These are phyloP conservation scores for Wickerhamomyces hampshirensis DNA, from an alignment of 805 yeast genomes.

Conservation along the genomic window DNA sequence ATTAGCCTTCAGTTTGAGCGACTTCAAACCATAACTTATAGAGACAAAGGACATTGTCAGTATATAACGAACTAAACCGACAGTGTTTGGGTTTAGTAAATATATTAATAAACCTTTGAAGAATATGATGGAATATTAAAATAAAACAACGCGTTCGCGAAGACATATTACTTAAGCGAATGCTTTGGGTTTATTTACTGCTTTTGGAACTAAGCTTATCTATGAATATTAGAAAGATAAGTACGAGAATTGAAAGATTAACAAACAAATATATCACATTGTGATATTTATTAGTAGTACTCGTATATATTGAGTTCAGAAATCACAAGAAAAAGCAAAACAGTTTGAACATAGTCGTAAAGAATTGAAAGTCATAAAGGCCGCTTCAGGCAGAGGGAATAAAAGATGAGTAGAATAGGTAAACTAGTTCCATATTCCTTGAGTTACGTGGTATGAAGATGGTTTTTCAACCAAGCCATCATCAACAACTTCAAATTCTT, in stretches of 20 bases:
- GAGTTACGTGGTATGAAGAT: constrained; percentile 8
- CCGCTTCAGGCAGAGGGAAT: background rate
- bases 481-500: constrained; percentile 28
- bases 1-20: constrained; percentile 29
- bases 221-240: no score
- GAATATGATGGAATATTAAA: no score
- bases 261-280: background rate
- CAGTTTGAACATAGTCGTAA: no score
- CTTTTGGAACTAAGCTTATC: no score
- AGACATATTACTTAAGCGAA: no score
- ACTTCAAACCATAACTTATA: constrained; percentile 30
- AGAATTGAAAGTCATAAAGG: no score
- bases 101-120: no score
- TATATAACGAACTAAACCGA: background rate
- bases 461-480: constrained; percentile 19
- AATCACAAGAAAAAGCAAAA: no score
- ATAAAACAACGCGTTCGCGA: no score
- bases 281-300: background rate
- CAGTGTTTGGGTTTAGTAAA: no score
- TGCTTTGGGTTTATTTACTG: no score
- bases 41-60: constrained; percentile 33
- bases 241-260: background rate
- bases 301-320: background rate
- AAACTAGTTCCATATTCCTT: constrained; percentile 7
- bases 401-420: background rate